phyloP scores from a whole-genome alignment of 2,329 filamentous ascomycete species.

The Rutstroemia sp. region DNA sequence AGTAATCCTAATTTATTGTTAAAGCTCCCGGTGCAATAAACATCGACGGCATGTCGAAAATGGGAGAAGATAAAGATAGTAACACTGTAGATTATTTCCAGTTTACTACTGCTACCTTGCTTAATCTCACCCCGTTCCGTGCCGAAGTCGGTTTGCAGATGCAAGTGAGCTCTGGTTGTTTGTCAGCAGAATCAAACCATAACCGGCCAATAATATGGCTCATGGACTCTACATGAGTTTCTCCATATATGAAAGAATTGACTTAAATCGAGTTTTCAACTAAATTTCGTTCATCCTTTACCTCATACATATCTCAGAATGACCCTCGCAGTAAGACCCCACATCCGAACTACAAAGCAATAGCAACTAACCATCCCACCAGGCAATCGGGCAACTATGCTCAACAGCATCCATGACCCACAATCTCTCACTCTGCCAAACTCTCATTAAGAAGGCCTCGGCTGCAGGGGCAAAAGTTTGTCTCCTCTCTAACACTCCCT shows the following conservation, averaged over 20 bases:
- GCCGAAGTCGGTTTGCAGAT: slow-evolving; percentile 23
- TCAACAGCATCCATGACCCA: slow-evolving; percentile 67
- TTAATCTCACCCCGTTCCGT: slow-evolving; percentile 8
- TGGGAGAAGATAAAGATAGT: too few relatives aligned
- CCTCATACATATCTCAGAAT: neutral
- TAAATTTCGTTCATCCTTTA: neutral
- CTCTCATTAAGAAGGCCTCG: slow-evolving; percentile 64
- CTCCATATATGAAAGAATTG: too few relatives aligned
- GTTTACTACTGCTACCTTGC: neutral
- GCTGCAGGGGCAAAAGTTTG: slow-evolving; percentile 69
- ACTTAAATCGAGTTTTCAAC: too few relatives aligned
- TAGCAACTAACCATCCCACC: slow-evolving; percentile 1
- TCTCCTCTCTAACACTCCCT: neutral
- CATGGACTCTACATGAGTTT: too few relatives aligned
- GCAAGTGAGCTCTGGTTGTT: neutral
- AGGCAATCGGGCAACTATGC: slow-evolving; percentile 88
- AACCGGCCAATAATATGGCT: too few relatives aligned
- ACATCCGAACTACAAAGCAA: neutral
- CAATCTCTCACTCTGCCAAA: slow-evolving; percentile 74
- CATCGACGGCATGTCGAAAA: too few relatives aligned
- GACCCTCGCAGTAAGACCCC: slow-evolving; percentile 6
- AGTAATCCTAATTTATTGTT: neutral
- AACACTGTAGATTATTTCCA: too few relatives aligned
- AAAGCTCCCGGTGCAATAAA: neutral
- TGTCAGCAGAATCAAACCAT: slow-evolving; percentile 5